Conservation (phyloP, 306 rosid species). For the Rosa persica region DNA sequence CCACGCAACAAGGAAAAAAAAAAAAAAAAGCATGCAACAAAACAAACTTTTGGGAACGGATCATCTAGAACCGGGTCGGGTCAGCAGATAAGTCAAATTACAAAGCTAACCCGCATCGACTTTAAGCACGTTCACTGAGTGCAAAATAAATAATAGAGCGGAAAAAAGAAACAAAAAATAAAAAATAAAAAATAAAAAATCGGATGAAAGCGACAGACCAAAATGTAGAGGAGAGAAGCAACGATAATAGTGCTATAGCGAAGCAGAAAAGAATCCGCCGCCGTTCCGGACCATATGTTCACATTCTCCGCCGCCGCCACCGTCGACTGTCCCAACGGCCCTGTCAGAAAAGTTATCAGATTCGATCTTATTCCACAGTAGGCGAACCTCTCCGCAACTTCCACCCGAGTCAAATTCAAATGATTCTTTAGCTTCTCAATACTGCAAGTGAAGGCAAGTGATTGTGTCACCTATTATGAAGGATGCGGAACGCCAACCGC, state of each 20-base stretch:
- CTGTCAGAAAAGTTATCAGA: constrained; percentile 35
- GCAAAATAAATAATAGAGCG: not conserved
- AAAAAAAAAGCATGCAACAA: no score
- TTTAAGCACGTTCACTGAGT: not conserved
- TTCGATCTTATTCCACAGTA: constrained; percentile 37
- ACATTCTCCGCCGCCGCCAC: constrained; percentile 36
- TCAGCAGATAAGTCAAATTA: no score
- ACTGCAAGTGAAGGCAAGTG: no score
- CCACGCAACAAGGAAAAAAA: no score
- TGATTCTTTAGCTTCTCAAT: no score
- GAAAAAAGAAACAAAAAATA: no score
- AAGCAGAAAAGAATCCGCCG: constrained; percentile 39
- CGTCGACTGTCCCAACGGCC: constrained; percentile 35
- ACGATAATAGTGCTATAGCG: constrained; percentile 34
- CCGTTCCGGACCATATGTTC: constrained; percentile 40
- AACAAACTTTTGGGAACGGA: no score
- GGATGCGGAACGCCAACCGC: no score
- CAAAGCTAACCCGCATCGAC: no score
- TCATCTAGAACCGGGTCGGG: no score
- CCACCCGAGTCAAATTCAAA: constrained; percentile 16
- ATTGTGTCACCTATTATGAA: constrained; percentile 32
- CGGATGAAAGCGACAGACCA: not conserved
- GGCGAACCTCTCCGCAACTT: constrained; percentile 37
- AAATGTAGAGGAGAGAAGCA: constrained; percentile 34
- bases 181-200: not conserved